phyloP scores from a whole-genome alignment of 192 early-diverging fungal genomes.

The Coemansia javaensis region DNA sequence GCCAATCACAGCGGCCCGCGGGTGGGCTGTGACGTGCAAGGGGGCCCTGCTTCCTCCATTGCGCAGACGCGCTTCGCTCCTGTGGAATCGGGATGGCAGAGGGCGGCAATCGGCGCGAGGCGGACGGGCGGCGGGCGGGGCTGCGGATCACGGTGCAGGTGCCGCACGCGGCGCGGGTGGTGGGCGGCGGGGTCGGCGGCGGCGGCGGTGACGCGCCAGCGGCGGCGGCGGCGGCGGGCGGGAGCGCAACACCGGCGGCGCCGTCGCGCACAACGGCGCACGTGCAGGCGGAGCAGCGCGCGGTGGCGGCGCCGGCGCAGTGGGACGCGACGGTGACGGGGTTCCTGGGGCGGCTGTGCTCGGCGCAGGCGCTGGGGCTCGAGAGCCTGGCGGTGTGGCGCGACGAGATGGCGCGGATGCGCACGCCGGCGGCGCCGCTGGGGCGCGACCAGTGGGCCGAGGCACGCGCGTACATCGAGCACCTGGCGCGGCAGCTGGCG shows the following conservation, averaged over 20 bases:
- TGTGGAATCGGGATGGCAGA: too few species aligned
- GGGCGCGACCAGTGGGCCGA: constrained; percentile 34
- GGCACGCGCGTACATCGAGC: constrained; percentile 21
- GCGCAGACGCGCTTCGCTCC: too few species aligned
- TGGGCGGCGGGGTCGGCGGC: constrained; percentile 2
- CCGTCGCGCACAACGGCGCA: constrained; percentile 38
- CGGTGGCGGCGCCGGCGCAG: constrained; percentile 8
- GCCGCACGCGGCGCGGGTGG: constrained; percentile 20
- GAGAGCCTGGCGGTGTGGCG: constrained; percentile 43
- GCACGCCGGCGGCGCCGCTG: constrained; percentile 1
- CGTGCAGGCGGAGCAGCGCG: constrained; percentile 2
- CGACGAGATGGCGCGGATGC: constrained; percentile 36
- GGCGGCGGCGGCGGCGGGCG: constrained; percentile 18
- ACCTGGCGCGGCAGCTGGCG: constrained; percentile 36
- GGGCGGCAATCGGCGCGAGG: too few species aligned
- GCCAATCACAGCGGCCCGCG: too few species aligned
- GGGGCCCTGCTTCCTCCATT: too few species aligned
- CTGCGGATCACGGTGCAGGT: constrained; percentile 24
- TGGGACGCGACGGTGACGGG: constrained; percentile 33
- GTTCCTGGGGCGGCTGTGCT: constrained; percentile 34
- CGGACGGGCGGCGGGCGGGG: constrained; percentile 8
- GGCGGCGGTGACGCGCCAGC: constrained; percentile 2
- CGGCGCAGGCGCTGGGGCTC: constrained; percentile 30
- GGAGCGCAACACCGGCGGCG: constrained; percentile 15
- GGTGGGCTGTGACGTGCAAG: too few species aligned